Percentiles rank a stretch among this genome's conserved stretches.
phyloP scores from a whole-genome alignment of 208 protist genomes.

The Leishmania arabica region DNA sequence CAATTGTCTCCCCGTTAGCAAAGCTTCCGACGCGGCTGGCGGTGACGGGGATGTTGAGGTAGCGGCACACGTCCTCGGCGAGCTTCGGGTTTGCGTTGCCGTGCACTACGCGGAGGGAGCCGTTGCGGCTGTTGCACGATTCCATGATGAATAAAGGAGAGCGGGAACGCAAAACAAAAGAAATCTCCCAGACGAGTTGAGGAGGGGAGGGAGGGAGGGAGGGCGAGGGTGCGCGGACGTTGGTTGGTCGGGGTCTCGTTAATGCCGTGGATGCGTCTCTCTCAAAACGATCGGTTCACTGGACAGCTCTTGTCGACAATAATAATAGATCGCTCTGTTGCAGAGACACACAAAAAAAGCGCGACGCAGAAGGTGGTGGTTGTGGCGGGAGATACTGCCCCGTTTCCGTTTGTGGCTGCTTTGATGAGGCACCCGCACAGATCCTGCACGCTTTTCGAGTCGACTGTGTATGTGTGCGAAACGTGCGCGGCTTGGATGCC shows the following conservation, averaged over 20 bases:
- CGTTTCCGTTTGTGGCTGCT: not conserved
- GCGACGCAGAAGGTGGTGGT: not conserved
- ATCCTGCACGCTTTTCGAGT: not conserved
- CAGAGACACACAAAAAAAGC: not conserved
- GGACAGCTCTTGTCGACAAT: not conserved
- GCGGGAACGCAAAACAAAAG: not conserved
- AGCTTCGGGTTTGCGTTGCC: constrained; percentile 90
- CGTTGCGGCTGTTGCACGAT: constrained; percentile 45
- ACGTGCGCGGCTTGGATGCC: not conserved
- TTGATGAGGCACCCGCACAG: not conserved
- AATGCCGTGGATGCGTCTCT: not conserved
- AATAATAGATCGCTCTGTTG: not conserved
- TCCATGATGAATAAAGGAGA: constrained; percentile 12
- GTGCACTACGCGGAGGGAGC: constrained; percentile 79
- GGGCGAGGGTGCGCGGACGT: not conserved
- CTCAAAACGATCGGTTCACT: not conserved
- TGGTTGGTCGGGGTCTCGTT: not conserved
- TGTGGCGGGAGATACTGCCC: not conserved
- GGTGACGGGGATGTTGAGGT: constrained; percentile 75
- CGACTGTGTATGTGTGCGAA: not conserved
- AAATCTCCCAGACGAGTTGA: not conserved
- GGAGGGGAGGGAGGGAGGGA: not conserved
- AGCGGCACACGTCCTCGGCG: constrained; percentile 75
- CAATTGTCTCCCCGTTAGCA: constrained; percentile 89
- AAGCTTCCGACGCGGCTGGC: constrained; percentile 76